Percentiles rank a stretch among this genome's conserved stretches.
phyloP scores from a whole-genome alignment of 2,329 filamentous ascomycete genomes.

The Scorias spongiosa region DNA sequence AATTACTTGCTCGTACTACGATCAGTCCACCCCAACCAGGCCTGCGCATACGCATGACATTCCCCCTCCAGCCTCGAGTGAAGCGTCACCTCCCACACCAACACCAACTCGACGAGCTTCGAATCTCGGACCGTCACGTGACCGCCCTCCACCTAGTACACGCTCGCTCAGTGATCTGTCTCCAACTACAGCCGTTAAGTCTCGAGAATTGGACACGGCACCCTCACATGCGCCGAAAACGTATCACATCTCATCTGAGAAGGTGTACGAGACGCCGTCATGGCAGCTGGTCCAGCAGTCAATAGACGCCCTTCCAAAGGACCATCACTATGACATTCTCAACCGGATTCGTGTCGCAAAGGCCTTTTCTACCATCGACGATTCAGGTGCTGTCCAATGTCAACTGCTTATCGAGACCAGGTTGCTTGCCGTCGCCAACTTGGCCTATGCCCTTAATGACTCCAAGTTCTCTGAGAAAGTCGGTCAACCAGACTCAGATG shows the following conservation, averaged over 20 bases:
- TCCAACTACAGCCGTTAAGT: conserved; percentile 12
- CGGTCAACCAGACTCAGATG: conserved; percentile 73
- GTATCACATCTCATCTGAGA: conserved; percentile 46
- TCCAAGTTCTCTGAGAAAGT: conserved; percentile 72
- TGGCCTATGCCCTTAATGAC: conserved; percentile 80
- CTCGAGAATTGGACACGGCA: conserved; percentile 20
- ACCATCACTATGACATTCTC: conserved; percentile 69
- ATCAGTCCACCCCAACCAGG: conserved; percentile 20
- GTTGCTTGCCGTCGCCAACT: conserved; percentile 73
- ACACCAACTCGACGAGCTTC: conserved; percentile 59
- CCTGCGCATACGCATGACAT: conserved; percentile 19
- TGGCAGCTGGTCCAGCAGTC: conserved; percentile 28
- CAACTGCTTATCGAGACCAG: conserved; percentile 60
- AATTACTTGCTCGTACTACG: conserved; percentile 68
- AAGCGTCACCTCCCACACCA: conserved; percentile 45
- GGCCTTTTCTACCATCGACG: conserved; percentile 49
- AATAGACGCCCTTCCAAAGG: conserved; percentile 48
- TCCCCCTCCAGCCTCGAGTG: conserved; percentile 21
- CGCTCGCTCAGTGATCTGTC: conserved; percentile 12
- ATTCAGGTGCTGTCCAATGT: conserved; percentile 43
- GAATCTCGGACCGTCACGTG: conserved; percentile 26
- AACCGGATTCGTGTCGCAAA: conserved; percentile 73
- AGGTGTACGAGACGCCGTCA: conserved; percentile 26
- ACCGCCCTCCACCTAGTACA: conserved; percentile 15
- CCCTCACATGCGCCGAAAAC: conserved; percentile 31